Evolutionary conservation across 306 rosid species (phyloP), one percentile per base, ranked within the genome.

Genomic region (Lotus japonicus): DNA sequence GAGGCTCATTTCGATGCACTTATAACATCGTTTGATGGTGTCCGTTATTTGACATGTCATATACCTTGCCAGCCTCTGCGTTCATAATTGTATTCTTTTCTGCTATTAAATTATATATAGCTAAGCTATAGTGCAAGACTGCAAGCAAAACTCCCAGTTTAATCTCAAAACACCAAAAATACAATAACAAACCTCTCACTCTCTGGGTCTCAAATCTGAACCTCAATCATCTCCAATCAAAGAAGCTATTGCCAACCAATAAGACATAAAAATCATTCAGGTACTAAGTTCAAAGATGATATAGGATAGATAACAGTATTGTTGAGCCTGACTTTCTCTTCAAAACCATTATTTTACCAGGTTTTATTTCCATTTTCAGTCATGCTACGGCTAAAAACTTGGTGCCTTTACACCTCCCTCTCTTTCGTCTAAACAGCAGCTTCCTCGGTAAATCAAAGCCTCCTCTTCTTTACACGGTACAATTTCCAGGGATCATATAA

Each of bases 361-460:
- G 59, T 52, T 35, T 52, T 56, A 38, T 68, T 39, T 12, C 56
- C 74, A 14, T 70, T 38, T 28, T 21, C n/a, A 17, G 3, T 86
- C 84, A 79, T 6, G 62, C 80, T 50, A 74, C 71, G 52, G 61
- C 54, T 23, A 81, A 52, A 49, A 75, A 13, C 71, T 58, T 68
- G 9, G 72, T 36, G 61, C 74, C 82, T 77, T 79, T 85, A 72
- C 66, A 46, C 60, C 68, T 77, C 26, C 84, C 82, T 68, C 79
- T 87, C 85, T 80, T 85, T 66, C 68, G 55, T 75, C 88, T 82
- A 9, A 74, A 18, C 53, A 90, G 71, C 28, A 90, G 68, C 68
- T 78, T 87, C 89, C 75, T 80, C 50, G 87, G 85, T 49, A 90
- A 82, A 77, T 79, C 86, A 59, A 85, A 82, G 19, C 79, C 77